Percentiles rank a stretch among this genome's conserved stretches.
These are phyloP conservation scores for Cryptococcus sp. DNA, from an alignment of 1,284 basidiomycete genomes.

Conservation along the genomic window DNA sequence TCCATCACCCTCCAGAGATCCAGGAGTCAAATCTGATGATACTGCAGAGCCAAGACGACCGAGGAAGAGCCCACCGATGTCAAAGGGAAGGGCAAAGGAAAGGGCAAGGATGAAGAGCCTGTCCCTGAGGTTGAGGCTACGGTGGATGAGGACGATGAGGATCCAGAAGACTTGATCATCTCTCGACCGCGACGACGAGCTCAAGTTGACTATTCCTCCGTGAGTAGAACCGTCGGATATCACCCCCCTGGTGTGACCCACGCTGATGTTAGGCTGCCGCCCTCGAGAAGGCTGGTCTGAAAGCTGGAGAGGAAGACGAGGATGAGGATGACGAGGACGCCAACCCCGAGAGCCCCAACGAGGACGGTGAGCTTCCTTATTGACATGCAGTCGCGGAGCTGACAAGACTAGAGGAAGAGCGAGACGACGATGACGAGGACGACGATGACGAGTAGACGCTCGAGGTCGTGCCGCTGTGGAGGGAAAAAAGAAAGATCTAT, in stretches of 20 bases:
- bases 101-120: slow-evolving; percentile 10
- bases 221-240: no score
- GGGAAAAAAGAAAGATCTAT: no score
- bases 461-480: background rate
- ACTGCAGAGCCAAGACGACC: slow-evolving; percentile 25
- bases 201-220: slow-evolving; percentile 32
- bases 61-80: slow-evolving; percentile 10
- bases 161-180: slow-evolving; percentile 25
- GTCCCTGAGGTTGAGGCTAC: slow-evolving; percentile 11
- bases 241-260: no score
- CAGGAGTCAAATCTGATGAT: background rate
- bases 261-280: slow-evolving; percentile 24
- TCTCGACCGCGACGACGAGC: slow-evolving; percentile 25
- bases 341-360: slow-evolving; percentile 18
- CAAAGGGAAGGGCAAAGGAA: slow-evolving; percentile 35
- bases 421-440: slow-evolving; percentile 15
- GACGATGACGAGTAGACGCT: slow-evolving; percentile 27
- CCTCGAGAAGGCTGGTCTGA: slow-evolving; percentile 33
- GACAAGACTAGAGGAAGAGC: slow-evolving; percentile 5
- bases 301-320: slow-evolving; percentile 27
- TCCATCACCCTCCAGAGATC: background rate
- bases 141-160: slow-evolving; percentile 23
- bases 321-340: slow-evolving; percentile 32
- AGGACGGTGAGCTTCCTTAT: slow-evolving; percentile 13
- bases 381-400: background rate